phyloP scores from a whole-genome alignment of 805 yeast genomes.

The Myxozyma geophila region DNA sequence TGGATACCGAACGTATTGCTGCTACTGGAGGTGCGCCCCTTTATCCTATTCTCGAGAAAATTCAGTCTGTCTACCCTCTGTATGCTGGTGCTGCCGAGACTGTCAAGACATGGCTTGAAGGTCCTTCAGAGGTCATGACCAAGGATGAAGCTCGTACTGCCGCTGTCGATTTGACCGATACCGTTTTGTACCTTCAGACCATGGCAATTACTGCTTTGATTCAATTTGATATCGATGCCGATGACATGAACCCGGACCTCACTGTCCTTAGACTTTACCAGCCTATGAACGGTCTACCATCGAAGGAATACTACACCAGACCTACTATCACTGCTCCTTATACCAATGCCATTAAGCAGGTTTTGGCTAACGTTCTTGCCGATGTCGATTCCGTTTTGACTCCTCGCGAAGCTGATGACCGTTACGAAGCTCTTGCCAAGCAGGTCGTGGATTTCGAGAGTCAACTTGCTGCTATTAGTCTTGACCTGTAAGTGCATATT shows the following conservation, averaged over 20 bases:
- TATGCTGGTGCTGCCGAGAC: slow-evolving; percentile 12
- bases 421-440: slow-evolving; percentile 30
- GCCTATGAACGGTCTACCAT: slow-evolving; percentile 36
- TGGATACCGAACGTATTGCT: slow-evolving; percentile 31
- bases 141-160: slow-evolving; percentile 16
- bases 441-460: slow-evolving; percentile 33
- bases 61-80: slow-evolving; percentile 27
- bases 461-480: slow-evolving; percentile 25
- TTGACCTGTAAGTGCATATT: slow-evolving; percentile 26
- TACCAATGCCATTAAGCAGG: slow-evolving; percentile 26
- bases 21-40: slow-evolving; percentile 31
- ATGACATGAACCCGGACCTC: slow-evolving; percentile 34
- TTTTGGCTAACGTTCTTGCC: slow-evolving; percentile 27
- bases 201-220: slow-evolving; percentile 32
- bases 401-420: slow-evolving; percentile 15
- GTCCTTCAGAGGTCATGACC: slow-evolving; percentile 7
- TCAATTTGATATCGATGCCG: slow-evolving; percentile 34
- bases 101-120: slow-evolving; percentile 28
- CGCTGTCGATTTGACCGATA: slow-evolving; percentile 33
- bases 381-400: slow-evolving; percentile 23
- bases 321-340: slow-evolving; percentile 21
- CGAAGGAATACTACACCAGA: slow-evolving; percentile 32
- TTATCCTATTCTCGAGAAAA: slow-evolving; percentile 26
- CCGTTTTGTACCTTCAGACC: slow-evolving; percentile 26
- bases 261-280: slow-evolving; percentile 26